These are phyloP conservation scores for Gardenia jasminoides DNA, from an alignment of 257 asterid genomes.

Conservation along the genomic window DNA sequence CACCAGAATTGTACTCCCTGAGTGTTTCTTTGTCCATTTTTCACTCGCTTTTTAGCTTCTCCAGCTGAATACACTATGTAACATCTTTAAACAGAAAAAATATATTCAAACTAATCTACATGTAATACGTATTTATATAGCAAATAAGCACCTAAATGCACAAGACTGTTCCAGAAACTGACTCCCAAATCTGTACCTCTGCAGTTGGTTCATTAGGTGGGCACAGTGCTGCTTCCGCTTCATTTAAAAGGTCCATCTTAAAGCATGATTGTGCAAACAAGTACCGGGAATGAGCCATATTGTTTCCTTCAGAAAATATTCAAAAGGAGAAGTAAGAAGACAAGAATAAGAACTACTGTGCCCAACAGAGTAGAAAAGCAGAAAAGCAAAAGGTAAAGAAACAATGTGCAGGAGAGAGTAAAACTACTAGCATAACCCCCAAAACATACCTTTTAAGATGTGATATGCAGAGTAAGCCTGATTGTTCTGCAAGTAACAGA, in stretches of 20 bases:
- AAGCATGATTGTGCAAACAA: slow-evolving; percentile 92
- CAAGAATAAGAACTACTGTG: slow-evolving; percentile 16
- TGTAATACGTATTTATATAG: neutral
- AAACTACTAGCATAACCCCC: neutral
- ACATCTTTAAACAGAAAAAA: neutral
- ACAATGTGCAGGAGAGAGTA: neutral
- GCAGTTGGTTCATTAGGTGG: slow-evolving; percentile 65
- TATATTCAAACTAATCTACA: neutral
- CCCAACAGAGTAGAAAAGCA: neutral
- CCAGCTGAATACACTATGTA: neutral
- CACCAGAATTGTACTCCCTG: neutral
- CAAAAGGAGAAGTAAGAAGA: slow-evolving; percentile 20
- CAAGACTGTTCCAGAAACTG: neutral
- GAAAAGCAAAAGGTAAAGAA: neutral
- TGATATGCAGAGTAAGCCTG: slow-evolving; percentile 91
- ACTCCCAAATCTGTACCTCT: slow-evolving; percentile 48
- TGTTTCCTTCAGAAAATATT: slow-evolving; percentile 54
- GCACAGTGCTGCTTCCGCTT: slow-evolving; percentile 78
- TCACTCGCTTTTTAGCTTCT: neutral
- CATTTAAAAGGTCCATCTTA: slow-evolving; percentile 86
- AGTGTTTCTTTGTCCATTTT: neutral
- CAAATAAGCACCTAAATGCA: neutral
- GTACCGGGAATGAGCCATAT: slow-evolving; percentile 84
- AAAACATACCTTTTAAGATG: slow-evolving; percentile 67
- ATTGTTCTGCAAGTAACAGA: slow-evolving; percentile 86